Conservation (phyloP, 352 stramenopile genomes). For the Phytophthora podocarpi region DNA sequence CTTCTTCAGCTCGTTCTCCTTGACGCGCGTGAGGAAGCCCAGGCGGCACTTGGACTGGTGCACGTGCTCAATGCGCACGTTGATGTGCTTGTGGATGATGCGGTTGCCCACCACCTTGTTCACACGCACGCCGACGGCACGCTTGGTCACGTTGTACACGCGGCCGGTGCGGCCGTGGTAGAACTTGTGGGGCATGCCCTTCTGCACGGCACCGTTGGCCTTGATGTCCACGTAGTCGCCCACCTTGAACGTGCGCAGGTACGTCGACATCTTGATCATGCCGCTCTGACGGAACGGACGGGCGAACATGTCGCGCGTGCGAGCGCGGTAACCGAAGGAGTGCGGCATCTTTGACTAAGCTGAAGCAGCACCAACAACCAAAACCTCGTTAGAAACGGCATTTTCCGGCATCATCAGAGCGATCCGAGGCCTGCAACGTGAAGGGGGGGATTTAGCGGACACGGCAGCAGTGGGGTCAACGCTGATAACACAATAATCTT, state of each 20-base stretch:
- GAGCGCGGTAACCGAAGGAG: constrained; percentile 98
- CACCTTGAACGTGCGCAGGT: constrained; percentile 99
- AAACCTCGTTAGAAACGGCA: constrained; percentile 30
- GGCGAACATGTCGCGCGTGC: constrained; percentile 99
- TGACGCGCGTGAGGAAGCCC: constrained; percentile 97
- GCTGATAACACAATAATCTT: constrained; percentile 1
- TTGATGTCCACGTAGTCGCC: constrained; percentile 99
- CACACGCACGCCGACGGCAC: constrained; percentile 97
- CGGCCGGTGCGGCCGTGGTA: constrained; percentile 99
- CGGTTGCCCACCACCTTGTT: constrained; percentile 99
- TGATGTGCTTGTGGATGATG: constrained; percentile 99
- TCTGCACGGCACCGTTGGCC: constrained; percentile 98
- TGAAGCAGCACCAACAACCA: constrained; percentile 24
- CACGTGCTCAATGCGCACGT: constrained; percentile 99
- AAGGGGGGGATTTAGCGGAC: background rate
- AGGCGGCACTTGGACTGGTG: constrained; percentile 98
- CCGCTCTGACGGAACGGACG: constrained; percentile 98
- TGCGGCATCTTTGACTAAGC: constrained; percentile 95
- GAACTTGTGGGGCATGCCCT: constrained; percentile 99
- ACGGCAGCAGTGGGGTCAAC: background rate
- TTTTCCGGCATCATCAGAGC: background rate
- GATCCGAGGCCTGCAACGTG: background rate
- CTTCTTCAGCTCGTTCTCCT: constrained; percentile 98
- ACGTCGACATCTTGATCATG: constrained; percentile 96
- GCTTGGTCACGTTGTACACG: constrained; percentile 99